Base-by-base conservation (phyloP, 768 basidiomycete species). In the Daedaleopsis nitida region DNA sequence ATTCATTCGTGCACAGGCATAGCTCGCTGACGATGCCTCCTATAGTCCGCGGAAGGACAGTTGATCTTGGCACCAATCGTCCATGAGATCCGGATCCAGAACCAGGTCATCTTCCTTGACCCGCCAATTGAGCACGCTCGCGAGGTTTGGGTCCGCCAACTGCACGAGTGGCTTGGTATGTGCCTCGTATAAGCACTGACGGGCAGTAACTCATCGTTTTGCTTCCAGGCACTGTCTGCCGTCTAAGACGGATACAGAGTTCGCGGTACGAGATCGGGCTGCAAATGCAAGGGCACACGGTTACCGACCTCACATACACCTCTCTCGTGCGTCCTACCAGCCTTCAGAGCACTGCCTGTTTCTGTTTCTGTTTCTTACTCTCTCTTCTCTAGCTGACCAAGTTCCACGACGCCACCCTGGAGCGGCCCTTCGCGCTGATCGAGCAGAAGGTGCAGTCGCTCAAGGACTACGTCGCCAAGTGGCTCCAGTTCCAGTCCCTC, bases 51-150 rank as follows among this genome's bases (percentile, higher is more conserved):
- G 68, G 92, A 94, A 68, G 84, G 84, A 14, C 82, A 83, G 62
- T 86, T 96, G 83, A 80, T 82, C 1, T 73, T 98, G 65, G 88
- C 91, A 66, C 92, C 94, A 0, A 89, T 97, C 59, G 82, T 96
- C 8, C 96, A 98, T 73, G 96, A 98, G 73, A 92, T 98, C 64
- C 86, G 96, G 75, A 98, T 98, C 83, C 92, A 96, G 71, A 97
- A 99, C 72, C 97, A 99, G 72, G 94, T 98, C 65, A 98, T 99
- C 74, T 98, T 97, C 79, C 81, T 98, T 54, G 96, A 98, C 72
- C 97, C 97, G 27, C 97, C 97, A 60, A 93, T 98, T 77, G 96
- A 98, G 73, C 86, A 92, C 68, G 94, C 96, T 0, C 86, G 96
- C 44, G 86, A 90, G 52, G 89, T 84, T 10, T 98, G 96, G 96